Conservation (phyloP, 176 grass and related monocot genomes). For the Leersia perrieri region DNA sequence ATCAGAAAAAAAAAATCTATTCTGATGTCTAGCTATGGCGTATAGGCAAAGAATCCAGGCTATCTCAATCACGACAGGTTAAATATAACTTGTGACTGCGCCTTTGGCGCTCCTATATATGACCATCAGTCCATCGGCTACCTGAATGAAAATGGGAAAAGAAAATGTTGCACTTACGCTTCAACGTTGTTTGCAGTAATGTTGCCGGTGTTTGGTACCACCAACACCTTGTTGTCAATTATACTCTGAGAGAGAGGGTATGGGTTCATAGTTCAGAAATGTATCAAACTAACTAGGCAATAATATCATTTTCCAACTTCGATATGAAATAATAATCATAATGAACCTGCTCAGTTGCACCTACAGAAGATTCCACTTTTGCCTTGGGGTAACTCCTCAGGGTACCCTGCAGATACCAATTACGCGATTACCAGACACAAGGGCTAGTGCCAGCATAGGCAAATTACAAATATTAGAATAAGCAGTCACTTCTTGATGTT, state of each 20-base stretch:
- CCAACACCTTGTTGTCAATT: conserved; percentile 29
- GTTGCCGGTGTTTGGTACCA: conserved; percentile 16
- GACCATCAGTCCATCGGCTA: conserved; percentile 1
- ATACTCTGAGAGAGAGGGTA: conserved; percentile 9
- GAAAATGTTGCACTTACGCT: conserved; percentile 22
- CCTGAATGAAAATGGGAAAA: not conserved
- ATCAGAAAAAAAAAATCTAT: conserved; percentile 23
- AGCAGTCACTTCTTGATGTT: conserved; percentile 2
- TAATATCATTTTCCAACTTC: not conserved
- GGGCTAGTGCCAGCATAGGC: not conserved
- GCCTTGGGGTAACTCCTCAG: conserved; percentile 64
- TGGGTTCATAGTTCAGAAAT: not conserved
- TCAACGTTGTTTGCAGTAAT: conserved; percentile 24
- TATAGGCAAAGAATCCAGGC: conserved; percentile 12
- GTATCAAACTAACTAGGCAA: not conserved
- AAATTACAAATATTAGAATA: conserved; percentile 16
- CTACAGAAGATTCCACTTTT: conserved; percentile 44
- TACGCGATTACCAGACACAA: not conserved
- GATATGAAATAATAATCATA: conserved; percentile 6
- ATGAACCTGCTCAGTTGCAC: conserved; percentile 55
- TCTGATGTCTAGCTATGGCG: conserved; percentile 22
- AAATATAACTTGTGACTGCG: conserved; percentile 16
- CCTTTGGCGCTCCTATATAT: conserved; percentile 13
- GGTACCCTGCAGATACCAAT: conserved; percentile 57
- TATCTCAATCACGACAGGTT: conserved; percentile 15